Evolutionary conservation across 2,329 filamentous ascomycete genomes (phyloP).

Genomic region (Rhinocladiella similis): DNA sequence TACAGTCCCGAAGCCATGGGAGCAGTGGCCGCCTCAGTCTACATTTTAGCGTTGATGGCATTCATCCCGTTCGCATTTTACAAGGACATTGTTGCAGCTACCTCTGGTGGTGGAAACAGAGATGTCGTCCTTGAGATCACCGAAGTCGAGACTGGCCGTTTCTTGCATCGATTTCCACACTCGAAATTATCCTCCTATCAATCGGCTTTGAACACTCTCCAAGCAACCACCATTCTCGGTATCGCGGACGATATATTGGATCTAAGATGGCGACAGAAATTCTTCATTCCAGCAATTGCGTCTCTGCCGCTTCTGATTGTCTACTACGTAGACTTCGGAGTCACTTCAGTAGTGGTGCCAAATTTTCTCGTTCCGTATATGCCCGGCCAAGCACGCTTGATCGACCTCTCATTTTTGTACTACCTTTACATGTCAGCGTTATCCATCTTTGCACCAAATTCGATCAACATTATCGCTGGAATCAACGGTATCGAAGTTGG

Average conservation of each 20-base stretch:
- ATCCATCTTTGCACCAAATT: slow-evolving; percentile 96
- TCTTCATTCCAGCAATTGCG: slow-evolving; percentile 93
- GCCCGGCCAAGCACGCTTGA: slow-evolving; percentile 61
- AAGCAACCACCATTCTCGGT: slow-evolving; percentile 86
- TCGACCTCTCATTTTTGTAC: slow-evolving; percentile 81
- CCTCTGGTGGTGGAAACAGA: slow-evolving; percentile 87
- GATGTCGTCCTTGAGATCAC: slow-evolving; percentile 76
- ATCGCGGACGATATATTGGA: slow-evolving; percentile 96
- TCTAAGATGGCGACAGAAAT: slow-evolving; percentile 98
- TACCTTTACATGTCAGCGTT: slow-evolving; percentile 96
- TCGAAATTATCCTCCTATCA: slow-evolving; percentile 96
- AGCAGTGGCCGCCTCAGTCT: slow-evolving; percentile 86
- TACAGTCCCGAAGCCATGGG: slow-evolving; percentile 89
- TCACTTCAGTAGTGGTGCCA: slow-evolving; percentile 92
- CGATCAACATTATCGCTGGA: slow-evolving; percentile 99
- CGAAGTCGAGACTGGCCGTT: slow-evolving; percentile 76
- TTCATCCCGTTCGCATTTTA: slow-evolving; percentile 98
- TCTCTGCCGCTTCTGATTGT: slow-evolving; percentile 91
- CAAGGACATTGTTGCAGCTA: slow-evolving; percentile 94
- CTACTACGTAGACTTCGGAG: slow-evolving; percentile 98
- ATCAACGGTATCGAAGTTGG: slow-evolving; percentile 97
- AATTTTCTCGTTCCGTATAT: slow-evolving; percentile 80
- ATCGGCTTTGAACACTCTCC: slow-evolving; percentile 88
- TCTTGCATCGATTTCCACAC: slow-evolving; percentile 90
- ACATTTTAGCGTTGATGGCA: slow-evolving; percentile 81